Conservation (phyloP, 2,329 filamentous ascomycete species). For the Penicillium sp. region DNA sequence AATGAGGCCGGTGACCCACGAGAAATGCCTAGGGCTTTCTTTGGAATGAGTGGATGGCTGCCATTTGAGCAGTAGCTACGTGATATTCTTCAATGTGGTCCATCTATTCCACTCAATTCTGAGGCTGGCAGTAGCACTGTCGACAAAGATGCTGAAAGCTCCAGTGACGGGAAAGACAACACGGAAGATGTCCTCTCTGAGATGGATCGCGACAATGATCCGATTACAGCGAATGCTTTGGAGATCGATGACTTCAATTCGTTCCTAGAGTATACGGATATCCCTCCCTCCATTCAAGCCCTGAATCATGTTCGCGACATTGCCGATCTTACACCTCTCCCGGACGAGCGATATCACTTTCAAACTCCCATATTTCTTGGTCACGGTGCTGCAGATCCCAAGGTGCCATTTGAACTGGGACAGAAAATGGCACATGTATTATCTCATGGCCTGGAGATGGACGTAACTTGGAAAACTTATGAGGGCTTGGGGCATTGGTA, state of each 20-base stretch:
- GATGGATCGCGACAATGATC: no score
- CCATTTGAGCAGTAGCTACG: constrained; percentile 32
- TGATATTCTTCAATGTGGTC: constrained; percentile 27
- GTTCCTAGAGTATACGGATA: neutral
- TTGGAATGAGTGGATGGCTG: constrained; percentile 48
- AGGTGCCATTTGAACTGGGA: neutral
- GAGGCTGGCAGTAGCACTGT: no score
- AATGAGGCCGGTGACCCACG: constrained; percentile 12
- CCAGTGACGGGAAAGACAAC: no score
- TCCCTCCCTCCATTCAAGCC: neutral
- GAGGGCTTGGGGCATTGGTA: neutral
- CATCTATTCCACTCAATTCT: no score
- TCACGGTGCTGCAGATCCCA: neutral
- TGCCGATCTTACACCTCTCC: neutral
- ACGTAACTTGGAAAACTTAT: neutral
- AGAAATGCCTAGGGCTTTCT: constrained; percentile 37
- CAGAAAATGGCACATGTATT: neutral
- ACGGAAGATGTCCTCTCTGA: no score
- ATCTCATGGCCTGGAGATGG: neutral
- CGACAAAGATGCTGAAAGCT: no score
- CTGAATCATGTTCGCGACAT: neutral
- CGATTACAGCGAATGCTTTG: no score
- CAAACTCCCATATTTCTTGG: neutral
- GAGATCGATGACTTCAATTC: neutral
- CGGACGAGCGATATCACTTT: neutral